Evolutionary conservation across 345 rosid species (phyloP), one percentile per base, ranked within the genome.

Genomic region (Iberis pinnata): DNA sequence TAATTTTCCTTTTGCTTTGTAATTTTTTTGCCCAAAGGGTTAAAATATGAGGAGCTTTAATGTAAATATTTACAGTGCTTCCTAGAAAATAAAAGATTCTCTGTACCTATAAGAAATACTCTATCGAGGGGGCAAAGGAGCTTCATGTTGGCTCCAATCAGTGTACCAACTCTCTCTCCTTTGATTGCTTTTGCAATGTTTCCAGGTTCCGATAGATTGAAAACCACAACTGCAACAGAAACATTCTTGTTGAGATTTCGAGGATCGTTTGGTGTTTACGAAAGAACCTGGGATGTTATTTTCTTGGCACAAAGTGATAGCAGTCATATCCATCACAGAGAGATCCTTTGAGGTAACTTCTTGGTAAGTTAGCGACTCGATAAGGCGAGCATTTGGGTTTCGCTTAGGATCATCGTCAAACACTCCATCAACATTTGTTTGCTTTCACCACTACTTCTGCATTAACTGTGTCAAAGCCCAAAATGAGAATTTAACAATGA

Each of bases 321-420:
- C 95, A 24, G 98, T 90, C 98, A 90, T 78, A 70, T 90, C 96
- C 98, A 90, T 90, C 3, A 90, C 96, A 0, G 95, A 87, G 47
- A 90, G 88, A 67, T 87, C 96, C 67, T 80, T 92, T 1, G 88
- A 84, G 38, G 86, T 83, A 60, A 92, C 93, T 57, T 92, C 96
- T 0, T 84, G 80, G 75, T 83, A 88, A 8, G 96, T 84, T 17
- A 83, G 61, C 35, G 87, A 68, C 14, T 88, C 85, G 19, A 76
- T 88, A 42, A 92, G 92, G 24, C 75, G 68, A 36, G 96, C 96
- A 71, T 83, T 78, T 38, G 95, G 95, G 73, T 92, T 88, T 60
- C 35, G 2, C 61, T 67, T 80, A 18, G 98, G 96, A 81, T 92
- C 86, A 43, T 87, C 86, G 12, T 92, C 89, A 64, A 67, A 92